phyloP scores from a whole-genome alignment of 805 yeast species.

The Kuraishia hungarica region DNA sequence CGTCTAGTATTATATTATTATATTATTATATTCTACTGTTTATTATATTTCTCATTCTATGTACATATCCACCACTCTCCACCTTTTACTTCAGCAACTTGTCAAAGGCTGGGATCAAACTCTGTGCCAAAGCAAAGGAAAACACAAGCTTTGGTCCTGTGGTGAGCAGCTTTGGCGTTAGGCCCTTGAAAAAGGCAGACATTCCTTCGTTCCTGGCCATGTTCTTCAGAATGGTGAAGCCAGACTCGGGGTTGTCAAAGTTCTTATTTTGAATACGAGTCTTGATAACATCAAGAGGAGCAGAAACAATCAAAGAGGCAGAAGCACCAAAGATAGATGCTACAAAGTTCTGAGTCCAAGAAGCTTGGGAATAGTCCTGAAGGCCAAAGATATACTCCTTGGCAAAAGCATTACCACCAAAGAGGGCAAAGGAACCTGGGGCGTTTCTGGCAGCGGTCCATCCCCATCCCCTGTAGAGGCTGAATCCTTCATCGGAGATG shows the following conservation, averaged over 20 bases:
- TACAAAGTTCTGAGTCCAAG: conserved; percentile 91
- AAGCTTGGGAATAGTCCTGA: conserved; percentile 79
- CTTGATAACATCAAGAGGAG: conserved; percentile 96
- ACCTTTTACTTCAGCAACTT: conserved; percentile 25
- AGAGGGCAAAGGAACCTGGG: conserved; percentile 95
- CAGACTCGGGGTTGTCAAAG: conserved; percentile 93
- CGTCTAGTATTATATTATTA: too few species aligned
- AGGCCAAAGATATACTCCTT: conserved; percentile 90
- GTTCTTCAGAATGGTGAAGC: conserved; percentile 85
- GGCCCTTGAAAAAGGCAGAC: conserved; percentile 88
- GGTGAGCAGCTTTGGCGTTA: conserved; percentile 91
- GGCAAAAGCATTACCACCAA: conserved; percentile 98
- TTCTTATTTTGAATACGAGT: conserved; percentile 96
- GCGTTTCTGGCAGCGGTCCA: conserved; percentile 99
- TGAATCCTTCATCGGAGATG: conserved; percentile 83
- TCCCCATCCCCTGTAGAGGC: conserved; percentile 97
- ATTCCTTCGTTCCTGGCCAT: conserved; percentile 90
- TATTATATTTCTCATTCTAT: too few species aligned
- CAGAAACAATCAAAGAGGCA: conserved; percentile 91
- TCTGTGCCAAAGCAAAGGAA: conserved; percentile 96
- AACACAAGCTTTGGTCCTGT: conserved; percentile 98
- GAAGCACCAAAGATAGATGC: conserved; percentile 96
- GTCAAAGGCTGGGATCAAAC: conserved; percentile 94
- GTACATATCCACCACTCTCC: too few species aligned
- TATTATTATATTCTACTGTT: too few species aligned